Evolutionary conservation across 2,329 filamentous ascomycete species (phyloP).

Genomic region (Drechslerella coelobrocha): DNA sequence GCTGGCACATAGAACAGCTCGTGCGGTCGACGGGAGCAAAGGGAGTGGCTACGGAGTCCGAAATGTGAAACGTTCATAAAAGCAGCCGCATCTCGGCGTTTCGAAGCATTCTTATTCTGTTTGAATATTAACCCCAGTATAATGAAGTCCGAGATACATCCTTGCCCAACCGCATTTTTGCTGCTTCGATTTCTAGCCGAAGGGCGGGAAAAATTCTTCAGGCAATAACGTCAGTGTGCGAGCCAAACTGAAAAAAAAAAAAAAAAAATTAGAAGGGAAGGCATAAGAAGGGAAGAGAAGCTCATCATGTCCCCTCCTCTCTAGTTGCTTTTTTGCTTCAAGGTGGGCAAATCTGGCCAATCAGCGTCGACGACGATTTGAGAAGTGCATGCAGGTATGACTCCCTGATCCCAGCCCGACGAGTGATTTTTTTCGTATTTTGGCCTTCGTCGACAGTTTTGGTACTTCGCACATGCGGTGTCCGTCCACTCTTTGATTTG

Average conservation of each 20-base stretch:
- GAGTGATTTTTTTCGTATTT: slow-evolving; percentile 51
- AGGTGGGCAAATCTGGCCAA: slow-evolving; percentile 42
- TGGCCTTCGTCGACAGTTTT: slow-evolving; percentile 38
- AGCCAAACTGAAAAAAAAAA: slow-evolving; percentile 32
- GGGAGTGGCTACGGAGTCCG: slow-evolving; percentile 31
- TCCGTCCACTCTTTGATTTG: slow-evolving; percentile 12
- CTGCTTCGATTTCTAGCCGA: slow-evolving; percentile 19
- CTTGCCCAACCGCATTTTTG: slow-evolving; percentile 33
- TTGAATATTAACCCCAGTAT: slow-evolving; percentile 23
- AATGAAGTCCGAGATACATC: slow-evolving; percentile 34
- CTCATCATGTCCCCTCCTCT: slow-evolving; percentile 49
- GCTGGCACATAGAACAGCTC: slow-evolving; percentile 29
- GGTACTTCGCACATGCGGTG: slow-evolving; percentile 11
- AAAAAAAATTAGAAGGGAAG: slow-evolving; percentile 49
- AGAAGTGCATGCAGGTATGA: slow-evolving; percentile 51
- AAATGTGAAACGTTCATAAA: slow-evolving; percentile 44
- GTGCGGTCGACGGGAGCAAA: slow-evolving; percentile 37
- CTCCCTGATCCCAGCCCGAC: slow-evolving; percentile 51
- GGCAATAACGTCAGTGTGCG: slow-evolving; percentile 38
- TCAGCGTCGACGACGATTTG: slow-evolving; percentile 44
- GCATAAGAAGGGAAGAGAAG: slow-evolving; percentile 52
- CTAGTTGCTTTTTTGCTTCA: slow-evolving; percentile 37
- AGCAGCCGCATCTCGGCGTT: slow-evolving; percentile 13
- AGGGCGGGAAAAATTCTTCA: slow-evolving; percentile 43
- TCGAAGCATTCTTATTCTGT: slow-evolving; percentile 33